phyloP scores from a whole-genome alignment of 1,284 basidiomycete species.

The Meripilus lineatus region DNA sequence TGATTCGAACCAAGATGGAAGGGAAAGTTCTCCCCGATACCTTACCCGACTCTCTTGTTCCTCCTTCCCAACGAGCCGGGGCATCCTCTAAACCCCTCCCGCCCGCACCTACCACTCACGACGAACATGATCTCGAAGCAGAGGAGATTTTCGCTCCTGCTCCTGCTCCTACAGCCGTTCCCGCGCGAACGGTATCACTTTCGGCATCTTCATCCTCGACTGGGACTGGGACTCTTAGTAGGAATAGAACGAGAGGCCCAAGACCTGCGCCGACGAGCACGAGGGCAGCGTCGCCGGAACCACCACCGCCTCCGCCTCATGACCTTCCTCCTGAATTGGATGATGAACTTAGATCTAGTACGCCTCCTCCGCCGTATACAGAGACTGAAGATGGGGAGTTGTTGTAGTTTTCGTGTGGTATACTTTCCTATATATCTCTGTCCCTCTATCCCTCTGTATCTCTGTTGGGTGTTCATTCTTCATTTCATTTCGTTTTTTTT shows the following conservation, averaged over 20 bases:
- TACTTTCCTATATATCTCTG: too few relatives aligned
- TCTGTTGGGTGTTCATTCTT: too few relatives aligned
- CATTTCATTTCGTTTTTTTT: neutral
- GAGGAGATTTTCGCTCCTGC: neutral
- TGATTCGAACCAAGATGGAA: slow-evolving; percentile 83
- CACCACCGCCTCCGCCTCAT: slow-evolving; percentile 6
- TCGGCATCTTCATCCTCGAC: too few relatives aligned
- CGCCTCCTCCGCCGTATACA: slow-evolving; percentile 23
- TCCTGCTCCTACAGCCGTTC: neutral
- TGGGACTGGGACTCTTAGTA: neutral
- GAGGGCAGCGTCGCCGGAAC: neutral
- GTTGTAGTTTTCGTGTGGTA: too few relatives aligned
- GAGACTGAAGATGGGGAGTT: slow-evolving; percentile 10
- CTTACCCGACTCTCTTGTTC: slow-evolving; percentile 33
- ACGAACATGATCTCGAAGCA: too few relatives aligned
- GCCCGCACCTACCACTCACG: neutral
- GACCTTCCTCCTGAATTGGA: slow-evolving; percentile 9
- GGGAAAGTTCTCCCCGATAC: slow-evolving; percentile 75
- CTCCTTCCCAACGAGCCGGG: too few relatives aligned
- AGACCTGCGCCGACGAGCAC: neutral
- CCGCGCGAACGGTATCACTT: too few relatives aligned
- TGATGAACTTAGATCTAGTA: slow-evolving; percentile 14
- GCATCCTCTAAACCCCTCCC: neutral
- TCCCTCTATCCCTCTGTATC: too few relatives aligned
- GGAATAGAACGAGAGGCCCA: too few relatives aligned